phyloP scores from a whole-genome alignment of 495 filamentous ascomycete genomes.

The Neurospora cerealis region DNA sequence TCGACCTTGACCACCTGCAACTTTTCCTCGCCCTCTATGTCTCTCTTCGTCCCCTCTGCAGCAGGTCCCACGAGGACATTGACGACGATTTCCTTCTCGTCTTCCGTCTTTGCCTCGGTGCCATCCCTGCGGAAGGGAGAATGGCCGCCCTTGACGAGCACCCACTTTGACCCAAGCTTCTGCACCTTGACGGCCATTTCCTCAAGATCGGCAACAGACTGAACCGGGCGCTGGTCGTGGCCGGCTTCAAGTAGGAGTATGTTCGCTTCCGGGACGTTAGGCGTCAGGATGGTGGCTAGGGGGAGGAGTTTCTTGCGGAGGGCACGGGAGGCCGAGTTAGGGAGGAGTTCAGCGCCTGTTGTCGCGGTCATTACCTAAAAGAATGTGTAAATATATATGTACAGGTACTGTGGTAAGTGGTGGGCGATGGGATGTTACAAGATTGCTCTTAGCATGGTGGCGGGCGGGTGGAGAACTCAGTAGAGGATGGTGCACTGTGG shows the following conservation, averaged over 20 bases:
- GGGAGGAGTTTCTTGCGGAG: conserved; percentile 64
- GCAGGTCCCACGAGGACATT: conserved; percentile 60
- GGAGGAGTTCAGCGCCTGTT: conserved; percentile 66
- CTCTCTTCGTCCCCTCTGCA: conserved; percentile 15
- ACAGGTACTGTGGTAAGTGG: neutral
- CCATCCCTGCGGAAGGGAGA: conserved; percentile 61
- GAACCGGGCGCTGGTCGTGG: conserved; percentile 34
- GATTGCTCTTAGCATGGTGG: neutral
- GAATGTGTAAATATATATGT: conserved; percentile 1
- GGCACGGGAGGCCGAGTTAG: conserved; percentile 52
- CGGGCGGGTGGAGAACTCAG: neutral
- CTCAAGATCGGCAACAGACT: conserved; percentile 50
- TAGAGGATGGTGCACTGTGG: neutral
- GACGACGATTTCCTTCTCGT: conserved; percentile 55
- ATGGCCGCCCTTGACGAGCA: conserved; percentile 90
- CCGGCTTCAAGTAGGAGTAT: conserved; percentile 57
- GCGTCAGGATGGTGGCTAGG: conserved; percentile 70
- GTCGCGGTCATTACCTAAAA: conserved; percentile 86
- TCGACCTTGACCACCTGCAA: conserved; percentile 42
- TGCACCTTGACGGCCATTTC: conserved; percentile 57
- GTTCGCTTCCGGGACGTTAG: conserved; percentile 83
- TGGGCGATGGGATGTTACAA: neutral
- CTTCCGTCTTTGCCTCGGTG: conserved; percentile 38
- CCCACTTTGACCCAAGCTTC: conserved; percentile 60
- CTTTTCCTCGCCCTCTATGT: neutral